Evolutionary conservation across 2,329 filamentous ascomycete genomes (phyloP).

Genomic region (Hypoxylon sp.): DNA sequence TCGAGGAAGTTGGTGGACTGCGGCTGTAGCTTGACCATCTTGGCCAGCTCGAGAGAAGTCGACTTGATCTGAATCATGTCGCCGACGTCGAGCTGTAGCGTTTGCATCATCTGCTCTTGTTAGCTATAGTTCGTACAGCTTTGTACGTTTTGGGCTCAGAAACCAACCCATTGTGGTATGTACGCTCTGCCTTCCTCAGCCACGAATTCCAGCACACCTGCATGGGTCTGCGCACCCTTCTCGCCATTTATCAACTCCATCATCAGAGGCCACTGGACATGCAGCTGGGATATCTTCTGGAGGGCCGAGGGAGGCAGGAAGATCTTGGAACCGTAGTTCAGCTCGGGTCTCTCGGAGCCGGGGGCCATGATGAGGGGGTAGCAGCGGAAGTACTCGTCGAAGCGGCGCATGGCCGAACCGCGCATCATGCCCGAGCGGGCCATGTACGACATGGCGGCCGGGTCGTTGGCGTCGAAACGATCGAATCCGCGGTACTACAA

Average conservation of each 20-base stretch:
- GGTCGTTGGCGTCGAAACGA: constrained; percentile 57
- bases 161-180: constrained; percentile 88
- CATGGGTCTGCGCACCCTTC: constrained; percentile 82
- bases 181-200: constrained; percentile 97
- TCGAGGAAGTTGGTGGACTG: constrained; percentile 94
- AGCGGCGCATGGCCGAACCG: constrained; percentile 71
- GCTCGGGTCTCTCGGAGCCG: constrained; percentile 83
- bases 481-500: constrained; percentile 46
- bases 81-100: constrained; percentile 85
- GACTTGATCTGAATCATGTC: constrained; percentile 96
- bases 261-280: constrained; percentile 96
- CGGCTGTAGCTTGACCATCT: constrained; percentile 94
- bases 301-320: constrained; percentile 95
- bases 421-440: constrained; percentile 54
- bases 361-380: constrained; percentile 96
- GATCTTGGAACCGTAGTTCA: constrained; percentile 97
- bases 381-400: constrained; percentile 98
- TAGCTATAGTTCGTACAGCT: constrained; percentile 34
- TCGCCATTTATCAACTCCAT: constrained; percentile 95
- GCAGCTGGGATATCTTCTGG: constrained; percentile 93
- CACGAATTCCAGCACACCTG: constrained; percentile 95
- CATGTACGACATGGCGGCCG: constrained; percentile 59
- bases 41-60: constrained; percentile 88
- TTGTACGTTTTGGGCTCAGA: background rate
- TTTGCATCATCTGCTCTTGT: constrained; percentile 83